These are phyloP conservation scores for Penicillium maclennaniae DNA, from an alignment of 495 filamentous ascomycete genomes.

Conservation along the genomic window DNA sequence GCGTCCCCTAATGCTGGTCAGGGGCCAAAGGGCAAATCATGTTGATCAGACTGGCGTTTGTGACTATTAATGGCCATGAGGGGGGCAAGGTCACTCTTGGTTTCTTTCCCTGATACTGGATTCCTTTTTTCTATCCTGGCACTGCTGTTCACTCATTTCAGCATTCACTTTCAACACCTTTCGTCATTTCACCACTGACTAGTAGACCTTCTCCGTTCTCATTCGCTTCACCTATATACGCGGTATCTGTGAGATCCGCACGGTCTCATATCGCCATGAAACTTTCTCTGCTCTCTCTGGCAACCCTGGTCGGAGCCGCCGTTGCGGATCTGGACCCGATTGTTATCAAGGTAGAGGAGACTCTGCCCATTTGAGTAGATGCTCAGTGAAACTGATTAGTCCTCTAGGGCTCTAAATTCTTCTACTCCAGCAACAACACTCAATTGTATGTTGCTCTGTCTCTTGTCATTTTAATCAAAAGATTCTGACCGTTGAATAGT, in stretches of 20 bases:
- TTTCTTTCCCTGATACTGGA: constrained; percentile 1
- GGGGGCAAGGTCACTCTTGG: constrained; percentile 13
- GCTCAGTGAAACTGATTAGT: background rate
- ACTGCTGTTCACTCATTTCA: constrained; percentile 16
- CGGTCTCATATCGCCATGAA: constrained; percentile 33
- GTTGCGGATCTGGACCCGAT: constrained; percentile 63
- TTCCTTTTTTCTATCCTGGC: background rate
- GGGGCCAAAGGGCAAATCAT: constrained; percentile 18
- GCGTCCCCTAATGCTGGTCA: constrained; percentile 19
- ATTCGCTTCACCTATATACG: constrained; percentile 15
- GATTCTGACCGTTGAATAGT: constrained; percentile 32
- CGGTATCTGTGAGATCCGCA: constrained; percentile 4
- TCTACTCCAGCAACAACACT: constrained; percentile 66
- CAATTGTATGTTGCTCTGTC: constrained; percentile 63
- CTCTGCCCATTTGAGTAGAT: background rate
- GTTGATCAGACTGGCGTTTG: constrained; percentile 2
- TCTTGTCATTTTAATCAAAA: too few relatives aligned
- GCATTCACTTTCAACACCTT: constrained; percentile 5
- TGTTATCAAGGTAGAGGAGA: constrained; percentile 55
- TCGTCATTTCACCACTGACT: constrained; percentile 1
- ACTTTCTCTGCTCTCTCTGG: constrained; percentile 40
- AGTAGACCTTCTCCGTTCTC: constrained; percentile 12
- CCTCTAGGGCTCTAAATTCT: constrained; percentile 69
- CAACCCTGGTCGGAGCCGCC: constrained; percentile 49
- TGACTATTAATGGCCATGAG: constrained; percentile 20